Evolutionary conservation across 2,329 filamentous ascomycete species (phyloP).

Genomic region (Apiospora saccharicola): DNA sequence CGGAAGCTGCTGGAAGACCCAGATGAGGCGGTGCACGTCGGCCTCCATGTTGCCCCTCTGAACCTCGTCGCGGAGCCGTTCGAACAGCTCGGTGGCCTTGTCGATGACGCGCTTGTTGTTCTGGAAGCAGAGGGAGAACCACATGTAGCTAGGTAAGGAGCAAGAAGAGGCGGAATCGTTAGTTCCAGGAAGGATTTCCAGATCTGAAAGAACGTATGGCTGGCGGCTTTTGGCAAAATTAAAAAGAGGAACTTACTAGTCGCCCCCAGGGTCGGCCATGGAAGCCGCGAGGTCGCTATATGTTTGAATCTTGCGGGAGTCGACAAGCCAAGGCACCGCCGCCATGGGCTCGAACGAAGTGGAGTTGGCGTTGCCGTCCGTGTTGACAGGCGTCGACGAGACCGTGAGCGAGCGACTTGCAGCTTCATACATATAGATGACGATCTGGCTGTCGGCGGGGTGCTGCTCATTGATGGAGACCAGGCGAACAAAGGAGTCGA

Average conservation of each 20-base stretch:
- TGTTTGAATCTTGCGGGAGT: not conserved
- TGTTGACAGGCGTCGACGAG: not conserved
- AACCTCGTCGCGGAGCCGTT: constrained; percentile 27
- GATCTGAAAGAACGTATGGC: not conserved
- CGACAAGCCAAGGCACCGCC: not conserved
- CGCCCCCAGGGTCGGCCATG: not conserved
- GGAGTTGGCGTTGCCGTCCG: not conserved
- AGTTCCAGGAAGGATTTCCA: not conserved
- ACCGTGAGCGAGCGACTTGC: not conserved
- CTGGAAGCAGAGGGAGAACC: constrained; percentile 34
- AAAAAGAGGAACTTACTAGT: not conserved
- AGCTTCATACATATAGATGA: constrained; percentile 13
- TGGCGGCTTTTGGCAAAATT: too few species aligned
- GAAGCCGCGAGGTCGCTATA: not conserved
- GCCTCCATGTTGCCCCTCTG: constrained; percentile 27
- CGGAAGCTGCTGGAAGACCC: constrained; percentile 31
- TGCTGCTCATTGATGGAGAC: constrained; percentile 28
- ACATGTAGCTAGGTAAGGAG: not conserved
- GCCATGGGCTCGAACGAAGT: constrained; percentile 10
- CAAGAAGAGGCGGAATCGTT: not conserved
- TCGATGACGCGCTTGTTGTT: constrained; percentile 30
- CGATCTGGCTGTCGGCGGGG: constrained; percentile 23
- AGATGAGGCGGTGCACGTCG: constrained; percentile 27
- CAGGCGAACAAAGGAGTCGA: constrained; percentile 30
- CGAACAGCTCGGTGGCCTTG: constrained; percentile 27